Evolutionary conservation across 331 rosid genomes (phyloP).

Genomic region (Quercus tomentella): DNA sequence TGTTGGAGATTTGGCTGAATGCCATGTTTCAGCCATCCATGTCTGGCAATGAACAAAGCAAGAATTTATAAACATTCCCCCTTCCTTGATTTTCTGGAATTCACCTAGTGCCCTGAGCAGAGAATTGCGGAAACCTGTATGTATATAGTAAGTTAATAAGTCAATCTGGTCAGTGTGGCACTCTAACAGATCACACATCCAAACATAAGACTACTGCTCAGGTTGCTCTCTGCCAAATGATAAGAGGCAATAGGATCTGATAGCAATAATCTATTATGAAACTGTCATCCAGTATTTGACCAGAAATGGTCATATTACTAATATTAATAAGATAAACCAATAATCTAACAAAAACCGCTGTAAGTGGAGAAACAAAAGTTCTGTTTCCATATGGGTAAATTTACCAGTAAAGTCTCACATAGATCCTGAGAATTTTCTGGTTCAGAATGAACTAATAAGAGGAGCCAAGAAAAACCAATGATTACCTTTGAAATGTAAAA

Average conservation of each 20-base stretch:
- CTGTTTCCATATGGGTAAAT: not conserved
- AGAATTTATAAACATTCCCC: slow-evolving; percentile 78
- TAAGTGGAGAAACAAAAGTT: not conserved
- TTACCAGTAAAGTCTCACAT: not conserved
- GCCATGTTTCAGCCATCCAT: slow-evolving; percentile 72
- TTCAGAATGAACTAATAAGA: not conserved
- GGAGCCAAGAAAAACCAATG: not conserved
- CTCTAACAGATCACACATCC: not conserved
- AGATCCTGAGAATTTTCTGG: not conserved
- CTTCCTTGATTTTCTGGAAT: slow-evolving; percentile 49
- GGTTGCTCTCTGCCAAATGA: not conserved
- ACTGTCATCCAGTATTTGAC: not conserved
- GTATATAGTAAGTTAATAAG: slow-evolving; percentile 18
- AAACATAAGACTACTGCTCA: not conserved
- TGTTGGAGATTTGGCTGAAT: slow-evolving; percentile 77
- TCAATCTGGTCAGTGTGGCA: slow-evolving; percentile 15
- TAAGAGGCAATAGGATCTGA: not conserved
- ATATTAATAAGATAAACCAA: not conserved
- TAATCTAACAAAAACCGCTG: not conserved
- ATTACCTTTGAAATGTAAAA: not conserved
- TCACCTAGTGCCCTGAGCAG: slow-evolving; percentile 60
- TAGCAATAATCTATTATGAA: not conserved
- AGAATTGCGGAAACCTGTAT: slow-evolving; percentile 76
- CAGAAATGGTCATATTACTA: not conserved
- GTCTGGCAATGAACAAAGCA: slow-evolving; percentile 94